phyloP scores from a whole-genome alignment of 495 filamentous ascomycete species.

The Lasiosphaeriaceae sp. region DNA sequence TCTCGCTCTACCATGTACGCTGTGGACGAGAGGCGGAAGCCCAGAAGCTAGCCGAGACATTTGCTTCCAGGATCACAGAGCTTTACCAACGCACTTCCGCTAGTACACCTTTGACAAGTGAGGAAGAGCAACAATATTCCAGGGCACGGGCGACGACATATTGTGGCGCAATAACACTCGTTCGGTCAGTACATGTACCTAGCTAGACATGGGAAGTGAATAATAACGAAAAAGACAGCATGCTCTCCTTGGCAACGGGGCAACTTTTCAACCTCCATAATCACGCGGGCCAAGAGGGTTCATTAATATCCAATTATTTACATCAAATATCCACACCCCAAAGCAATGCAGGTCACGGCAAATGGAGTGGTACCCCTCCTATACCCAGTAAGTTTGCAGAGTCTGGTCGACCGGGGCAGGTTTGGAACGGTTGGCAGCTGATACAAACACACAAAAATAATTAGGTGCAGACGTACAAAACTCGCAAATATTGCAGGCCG shows the following conservation, averaged over 20 bases:
- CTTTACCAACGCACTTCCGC: background rate
- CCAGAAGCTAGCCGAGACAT: background rate
- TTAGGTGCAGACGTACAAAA: background rate
- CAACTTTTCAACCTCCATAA: background rate
- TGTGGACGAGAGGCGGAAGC: constrained; percentile 5
- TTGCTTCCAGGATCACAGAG: background rate
- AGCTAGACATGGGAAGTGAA: background rate
- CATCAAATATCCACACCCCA: background rate
- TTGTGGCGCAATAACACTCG: constrained; percentile 3
- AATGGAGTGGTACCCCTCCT: background rate
- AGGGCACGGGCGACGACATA: background rate
- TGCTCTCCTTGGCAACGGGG: background rate
- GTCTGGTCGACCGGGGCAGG: background rate
- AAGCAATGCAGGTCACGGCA: background rate
- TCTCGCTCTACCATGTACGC: constrained; percentile 2
- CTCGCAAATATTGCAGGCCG: background rate
- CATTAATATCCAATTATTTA: no score
- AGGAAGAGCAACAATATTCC: background rate
- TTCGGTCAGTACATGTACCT: background rate
- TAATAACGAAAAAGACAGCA: background rate
- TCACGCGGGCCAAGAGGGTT: background rate
- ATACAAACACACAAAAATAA: background rate
- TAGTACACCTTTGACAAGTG: background rate
- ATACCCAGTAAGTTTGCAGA: background rate
- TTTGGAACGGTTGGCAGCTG: background rate